Evolutionary conservation across 352 stramenopile genomes (phyloP), one percentile per base, ranked within the genome.

Genomic region (Thraustotheca clavata): DNA sequence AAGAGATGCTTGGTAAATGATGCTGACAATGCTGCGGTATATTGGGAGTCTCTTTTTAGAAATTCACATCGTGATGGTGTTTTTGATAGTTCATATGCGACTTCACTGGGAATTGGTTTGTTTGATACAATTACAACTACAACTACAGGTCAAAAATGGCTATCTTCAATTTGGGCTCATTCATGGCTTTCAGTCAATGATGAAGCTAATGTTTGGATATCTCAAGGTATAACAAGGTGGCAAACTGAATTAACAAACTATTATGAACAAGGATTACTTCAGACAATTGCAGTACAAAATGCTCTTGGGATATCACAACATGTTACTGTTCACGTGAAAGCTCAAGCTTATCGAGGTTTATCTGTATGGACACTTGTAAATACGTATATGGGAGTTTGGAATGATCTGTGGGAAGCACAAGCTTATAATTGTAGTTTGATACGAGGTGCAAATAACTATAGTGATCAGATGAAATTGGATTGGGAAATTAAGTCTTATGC

Each of bases 301-400:
- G 57, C 57, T 2, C 57, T 65, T n/a, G 57, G 57, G 18, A 54
- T 54, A 29, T 20, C 31, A 3, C 43, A 52, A 52, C 31, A 52
- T 52, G 7, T 52, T 24, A 52, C 43, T 9, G 7, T 52, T 24
- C 43, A 52, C 7, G 24, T 52, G 24, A 24, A 35, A 31, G 43
- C 43, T 9, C 43, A 24, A 18, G n/a, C 9, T 2, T 52, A 52
- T 24, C 43, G 43, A 24, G 52, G 52, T 29, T 38, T 61, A 22
- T 20, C 24, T 18, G n/a, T 38, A 0, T 61, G 52, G 52, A 61
- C 52, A 24, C 29, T 38, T 6, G 52, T 9, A 16, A 46, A 18
- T 5, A 38, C 52, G 29, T 47, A 47, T 29, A 4, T 38, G 11
- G 52, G 52, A 32, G 18, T 61, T 0, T 61, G 52, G 52, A 61